phyloP scores from a whole-genome alignment of 345 rosid genomes.

The Carallia brachiata region DNA sequence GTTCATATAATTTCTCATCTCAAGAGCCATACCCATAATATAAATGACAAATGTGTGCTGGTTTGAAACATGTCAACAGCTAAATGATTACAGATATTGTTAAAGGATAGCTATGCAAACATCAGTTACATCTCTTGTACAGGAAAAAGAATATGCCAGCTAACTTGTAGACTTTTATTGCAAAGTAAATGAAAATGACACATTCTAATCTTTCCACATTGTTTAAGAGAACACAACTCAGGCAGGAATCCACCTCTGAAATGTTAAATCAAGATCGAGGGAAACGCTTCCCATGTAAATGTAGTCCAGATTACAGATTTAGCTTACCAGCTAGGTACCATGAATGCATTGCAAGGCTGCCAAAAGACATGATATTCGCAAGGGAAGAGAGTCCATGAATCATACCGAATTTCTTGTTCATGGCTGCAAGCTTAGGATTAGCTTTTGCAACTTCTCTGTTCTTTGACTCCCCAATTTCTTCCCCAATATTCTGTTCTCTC shows the following conservation, averaged over 20 bases:
- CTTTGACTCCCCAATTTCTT: slow-evolving; percentile 87
- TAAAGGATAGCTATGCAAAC: too few species aligned
- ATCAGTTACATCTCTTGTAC: too few species aligned
- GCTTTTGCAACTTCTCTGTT: slow-evolving; percentile 72
- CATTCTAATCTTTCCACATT: slow-evolving; percentile 4
- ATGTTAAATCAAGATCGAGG: neutral
- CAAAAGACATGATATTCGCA: slow-evolving; percentile 87
- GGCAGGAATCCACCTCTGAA: neutral
- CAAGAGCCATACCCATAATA: too few species aligned
- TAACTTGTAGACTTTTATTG: slow-evolving; percentile 2
- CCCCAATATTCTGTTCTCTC: slow-evolving; percentile 71
- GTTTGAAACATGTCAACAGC: too few species aligned
- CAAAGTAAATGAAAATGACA: neutral
- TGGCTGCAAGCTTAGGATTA: slow-evolving; percentile 85
- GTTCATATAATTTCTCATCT: neutral
- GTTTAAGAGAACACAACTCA: neutral
- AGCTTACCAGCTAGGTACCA: slow-evolving; percentile 96
- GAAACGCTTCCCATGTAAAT: neutral
- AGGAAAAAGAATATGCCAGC: too few species aligned
- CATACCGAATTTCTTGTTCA: slow-evolving; percentile 99
- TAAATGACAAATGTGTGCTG: too few species aligned
- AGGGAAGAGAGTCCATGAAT: slow-evolving; percentile 92
- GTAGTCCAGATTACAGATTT: slow-evolving; percentile 49
- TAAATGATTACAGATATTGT: too few species aligned
- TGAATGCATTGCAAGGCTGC: slow-evolving; percentile 94